Conservation (phyloP, 805 yeast genomes). For the Metschnikowia bowlesiae region DNA sequence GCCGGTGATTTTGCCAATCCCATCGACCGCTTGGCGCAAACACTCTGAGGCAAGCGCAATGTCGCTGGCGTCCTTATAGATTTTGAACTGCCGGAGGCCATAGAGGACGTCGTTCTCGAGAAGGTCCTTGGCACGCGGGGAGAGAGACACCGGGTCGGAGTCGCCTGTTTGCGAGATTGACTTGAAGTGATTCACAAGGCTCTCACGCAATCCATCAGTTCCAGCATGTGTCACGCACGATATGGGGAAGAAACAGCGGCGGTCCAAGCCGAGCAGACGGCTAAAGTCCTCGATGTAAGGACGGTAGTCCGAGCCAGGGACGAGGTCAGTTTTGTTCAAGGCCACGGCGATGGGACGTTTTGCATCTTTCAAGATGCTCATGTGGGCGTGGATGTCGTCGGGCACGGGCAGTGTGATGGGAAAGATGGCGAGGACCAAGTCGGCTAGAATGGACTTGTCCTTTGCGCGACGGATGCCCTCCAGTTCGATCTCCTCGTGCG, state of each 20-base stretch:
- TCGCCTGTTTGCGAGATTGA: conserved; percentile 45
- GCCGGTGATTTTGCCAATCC: conserved; percentile 91
- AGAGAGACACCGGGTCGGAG: conserved; percentile 65
- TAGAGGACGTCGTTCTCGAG: conserved; percentile 68
- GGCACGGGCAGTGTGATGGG: conserved; percentile 36
- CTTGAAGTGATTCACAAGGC: conserved; percentile 46
- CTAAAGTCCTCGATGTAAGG: conserved; percentile 5
- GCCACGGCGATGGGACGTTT: conserved; percentile 39
- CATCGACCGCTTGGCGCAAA: conserved; percentile 67
- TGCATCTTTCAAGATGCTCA: conserved; percentile 26
- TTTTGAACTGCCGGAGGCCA: conserved; percentile 64
- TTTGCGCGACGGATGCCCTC: conserved; percentile 83
- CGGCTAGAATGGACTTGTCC: conserved; percentile 53
- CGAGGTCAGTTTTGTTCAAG: conserved; percentile 59
- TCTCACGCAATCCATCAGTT: conserved; percentile 40
- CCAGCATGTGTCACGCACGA: conserved; percentile 66
- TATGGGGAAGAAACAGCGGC: conserved; percentile 26
- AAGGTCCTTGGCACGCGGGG: conserved; percentile 72
- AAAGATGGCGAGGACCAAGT: conserved; percentile 63
- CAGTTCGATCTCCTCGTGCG: conserved; percentile 49
- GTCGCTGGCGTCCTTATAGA: conserved; percentile 52
- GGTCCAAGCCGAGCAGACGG: conserved; percentile 12
- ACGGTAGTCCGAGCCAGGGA: conserved; percentile 14
- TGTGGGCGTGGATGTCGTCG: conserved; percentile 36
- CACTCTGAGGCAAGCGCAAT: conserved; percentile 79